Percentiles rank a stretch among this genome's conserved stretches.
Evolutionary conservation across 257 asterid genomes (phyloP).

Genomic region (Fraxinus quadrangulata): DNA sequence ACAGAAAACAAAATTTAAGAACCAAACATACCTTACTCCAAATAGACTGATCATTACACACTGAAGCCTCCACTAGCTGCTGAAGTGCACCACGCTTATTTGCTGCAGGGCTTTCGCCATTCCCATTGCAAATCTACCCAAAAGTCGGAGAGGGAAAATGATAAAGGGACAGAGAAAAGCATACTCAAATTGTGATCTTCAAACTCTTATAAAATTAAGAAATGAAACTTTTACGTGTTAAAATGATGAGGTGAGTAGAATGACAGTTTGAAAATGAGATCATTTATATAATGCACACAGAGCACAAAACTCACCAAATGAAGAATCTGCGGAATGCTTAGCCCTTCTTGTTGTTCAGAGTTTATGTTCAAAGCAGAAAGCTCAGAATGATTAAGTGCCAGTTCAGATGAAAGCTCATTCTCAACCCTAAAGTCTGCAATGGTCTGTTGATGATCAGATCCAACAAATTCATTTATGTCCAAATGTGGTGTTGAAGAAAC

Average conservation of each 20-base stretch:
- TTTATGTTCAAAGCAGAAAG: slow-evolving; percentile 54
- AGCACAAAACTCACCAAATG: slow-evolving; percentile 66
- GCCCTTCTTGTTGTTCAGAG: slow-evolving; percentile 62
- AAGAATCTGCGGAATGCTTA: slow-evolving; percentile 95
- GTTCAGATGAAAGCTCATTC: slow-evolving; percentile 55
- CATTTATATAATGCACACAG: slow-evolving; percentile 15
- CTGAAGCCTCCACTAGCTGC: slow-evolving; percentile 84
- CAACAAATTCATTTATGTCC: slow-evolving; percentile 62
- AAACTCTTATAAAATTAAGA: slow-evolving; percentile 6
- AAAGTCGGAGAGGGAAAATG: slow-evolving; percentile 16
- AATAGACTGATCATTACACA: slow-evolving; percentile 60
- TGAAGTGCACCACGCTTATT: slow-evolving; percentile 76
- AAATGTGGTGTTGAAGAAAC: slow-evolving; percentile 46
- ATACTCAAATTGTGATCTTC: slow-evolving; percentile 13
- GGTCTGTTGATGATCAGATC: slow-evolving; percentile 51
- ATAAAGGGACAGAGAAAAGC: slow-evolving; percentile 18
- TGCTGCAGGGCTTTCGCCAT: slow-evolving; percentile 61
- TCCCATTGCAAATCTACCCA: slow-evolving; percentile 76
- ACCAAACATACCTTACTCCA: slow-evolving; percentile 78
- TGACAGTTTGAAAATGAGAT: slow-evolving; percentile 3
- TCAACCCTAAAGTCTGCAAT: slow-evolving; percentile 48
- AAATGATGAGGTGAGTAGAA: slow-evolving; percentile 4
- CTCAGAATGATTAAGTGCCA: slow-evolving; percentile 48
- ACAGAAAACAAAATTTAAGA: not conserved
- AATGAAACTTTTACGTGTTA: not conserved